Conservation (phyloP, 306 rosid species). For the Benincasa hispida region DNA sequence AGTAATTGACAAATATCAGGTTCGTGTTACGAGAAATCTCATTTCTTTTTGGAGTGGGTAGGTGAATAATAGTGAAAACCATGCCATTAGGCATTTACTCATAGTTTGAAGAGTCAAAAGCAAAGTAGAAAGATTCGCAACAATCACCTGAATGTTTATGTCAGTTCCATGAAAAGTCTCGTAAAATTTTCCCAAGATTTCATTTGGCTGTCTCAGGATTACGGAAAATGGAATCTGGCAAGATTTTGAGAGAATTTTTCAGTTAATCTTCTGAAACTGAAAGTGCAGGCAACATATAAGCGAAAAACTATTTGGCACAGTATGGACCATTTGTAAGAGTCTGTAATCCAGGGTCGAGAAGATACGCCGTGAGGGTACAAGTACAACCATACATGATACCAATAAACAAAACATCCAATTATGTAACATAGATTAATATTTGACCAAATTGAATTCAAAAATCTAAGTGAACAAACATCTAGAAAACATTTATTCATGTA, state of each 20-base stretch:
- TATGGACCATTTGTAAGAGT: not conserved
- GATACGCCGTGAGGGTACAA: not conserved
- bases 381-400: too few relatives aligned
- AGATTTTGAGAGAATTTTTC: not conserved
- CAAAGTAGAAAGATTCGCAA: not conserved
- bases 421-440: not conserved
- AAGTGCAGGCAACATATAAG: not conserved
- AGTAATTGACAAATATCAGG: slow-evolving; percentile 18
- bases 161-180: slow-evolving; percentile 92
- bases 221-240: slow-evolving; percentile 78
- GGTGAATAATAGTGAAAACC: not conserved
- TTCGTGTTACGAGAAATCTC: slow-evolving; percentile 6
- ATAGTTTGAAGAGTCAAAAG: not conserved
- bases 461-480: not conserved
- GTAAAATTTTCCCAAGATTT: slow-evolving; percentile 46
- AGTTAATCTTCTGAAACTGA: slow-evolving; percentile 1
- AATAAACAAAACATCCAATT: not conserved
- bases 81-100: not conserved
- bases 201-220: slow-evolving; percentile 40
- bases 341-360: not conserved
- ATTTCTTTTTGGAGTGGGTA: not conserved
- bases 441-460: not conserved
- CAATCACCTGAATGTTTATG: slow-evolving; percentile 71
- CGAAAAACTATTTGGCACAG: not conserved
- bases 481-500: slow-evolving; percentile 3